These are phyloP conservation scores for Pestalotiopsis sp. DNA, from an alignment of 2,329 filamentous ascomycete species.

Conservation along the genomic window DNA sequence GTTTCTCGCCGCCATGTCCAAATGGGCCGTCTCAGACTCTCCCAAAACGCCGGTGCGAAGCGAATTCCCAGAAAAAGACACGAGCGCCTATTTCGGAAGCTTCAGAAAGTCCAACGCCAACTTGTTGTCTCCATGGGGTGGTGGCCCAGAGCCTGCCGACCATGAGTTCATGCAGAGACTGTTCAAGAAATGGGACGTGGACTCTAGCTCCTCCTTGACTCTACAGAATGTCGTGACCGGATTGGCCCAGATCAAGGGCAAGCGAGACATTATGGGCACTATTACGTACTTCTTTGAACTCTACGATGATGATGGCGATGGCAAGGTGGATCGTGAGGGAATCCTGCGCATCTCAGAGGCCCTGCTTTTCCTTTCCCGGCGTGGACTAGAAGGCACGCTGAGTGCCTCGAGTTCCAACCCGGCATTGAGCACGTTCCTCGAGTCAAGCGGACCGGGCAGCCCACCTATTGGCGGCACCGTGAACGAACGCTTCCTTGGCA, in stretches of 20 bases:
- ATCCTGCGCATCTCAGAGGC: slow-evolving; percentile 95
- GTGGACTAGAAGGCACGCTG: slow-evolving; percentile 76
- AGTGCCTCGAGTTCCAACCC: slow-evolving; percentile 63
- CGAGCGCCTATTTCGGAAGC: slow-evolving; percentile 61
- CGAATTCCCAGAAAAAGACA: slow-evolving; percentile 49
- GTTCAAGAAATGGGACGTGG: slow-evolving; percentile 85
- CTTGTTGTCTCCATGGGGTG: slow-evolving; percentile 53
- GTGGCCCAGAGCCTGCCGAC: slow-evolving; percentile 71
- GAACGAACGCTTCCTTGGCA: slow-evolving; percentile 87
- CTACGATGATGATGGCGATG: slow-evolving; percentile 90
- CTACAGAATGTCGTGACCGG: slow-evolving; percentile 92
- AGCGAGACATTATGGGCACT: slow-evolving; percentile 93
- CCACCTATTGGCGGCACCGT: slow-evolving; percentile 55
- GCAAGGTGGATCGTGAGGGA: slow-evolving; percentile 90
- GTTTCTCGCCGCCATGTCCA: slow-evolving; percentile 84
- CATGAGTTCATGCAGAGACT: slow-evolving; percentile 92
- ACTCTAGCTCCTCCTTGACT: slow-evolving; percentile 74
- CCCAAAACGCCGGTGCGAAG: slow-evolving; percentile 59
- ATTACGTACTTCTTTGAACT: slow-evolving; percentile 98
- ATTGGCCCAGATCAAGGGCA: slow-evolving; percentile 87
- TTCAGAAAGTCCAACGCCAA: slow-evolving; percentile 45
- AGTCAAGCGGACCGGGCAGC: slow-evolving; percentile 35
- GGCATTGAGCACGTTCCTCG: slow-evolving; percentile 47
- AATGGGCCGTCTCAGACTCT: slow-evolving; percentile 90
- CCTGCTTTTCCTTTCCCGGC: slow-evolving; percentile 84